A percentile compares a stretch with the other conserved stretches of the same genome.
phyloP scores from a whole-genome alignment of 2,329 filamentous ascomycete genomes.

The Aspergillus floridensis region DNA sequence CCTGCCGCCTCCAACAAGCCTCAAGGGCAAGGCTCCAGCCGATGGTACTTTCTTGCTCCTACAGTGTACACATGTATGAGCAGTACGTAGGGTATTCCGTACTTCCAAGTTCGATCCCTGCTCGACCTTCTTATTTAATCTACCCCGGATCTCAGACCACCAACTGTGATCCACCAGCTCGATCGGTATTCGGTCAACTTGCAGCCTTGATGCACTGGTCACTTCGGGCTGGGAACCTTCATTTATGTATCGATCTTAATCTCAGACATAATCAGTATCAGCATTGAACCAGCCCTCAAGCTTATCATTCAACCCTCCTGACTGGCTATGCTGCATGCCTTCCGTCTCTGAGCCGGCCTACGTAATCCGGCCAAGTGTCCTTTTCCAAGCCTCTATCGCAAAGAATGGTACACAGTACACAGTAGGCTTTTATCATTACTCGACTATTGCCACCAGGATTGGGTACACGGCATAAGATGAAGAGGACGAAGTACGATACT shows the following conservation, averaged over 20 bases:
- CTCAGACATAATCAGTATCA: neutral
- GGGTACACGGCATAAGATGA: neutral
- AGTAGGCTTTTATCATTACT: neutral
- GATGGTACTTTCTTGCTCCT: no score
- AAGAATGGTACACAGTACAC: neutral
- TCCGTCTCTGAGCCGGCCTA: neutral
- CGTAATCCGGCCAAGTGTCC: constrained; percentile 7
- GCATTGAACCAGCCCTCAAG: neutral
- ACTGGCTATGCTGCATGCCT: neutral
- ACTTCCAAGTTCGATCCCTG: no score
- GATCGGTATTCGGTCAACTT: neutral
- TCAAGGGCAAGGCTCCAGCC: no score
- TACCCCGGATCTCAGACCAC: constrained; percentile 7
- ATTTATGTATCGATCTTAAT: neutral
- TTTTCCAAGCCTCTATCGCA: neutral
- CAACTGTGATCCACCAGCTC: constrained; percentile 1
- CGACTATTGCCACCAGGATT: no score
- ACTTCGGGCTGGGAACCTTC: neutral
- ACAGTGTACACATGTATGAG: no score
- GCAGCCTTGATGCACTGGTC: neutral
- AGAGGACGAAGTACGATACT: no score
- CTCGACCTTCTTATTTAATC: neutral
- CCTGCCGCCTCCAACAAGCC: neutral
- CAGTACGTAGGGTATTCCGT: no score
- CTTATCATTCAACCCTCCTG: neutral